These are phyloP conservation scores for Lentinula raphanica DNA, from an alignment of 768 basidiomycete genomes.

Conservation along the genomic window DNA sequence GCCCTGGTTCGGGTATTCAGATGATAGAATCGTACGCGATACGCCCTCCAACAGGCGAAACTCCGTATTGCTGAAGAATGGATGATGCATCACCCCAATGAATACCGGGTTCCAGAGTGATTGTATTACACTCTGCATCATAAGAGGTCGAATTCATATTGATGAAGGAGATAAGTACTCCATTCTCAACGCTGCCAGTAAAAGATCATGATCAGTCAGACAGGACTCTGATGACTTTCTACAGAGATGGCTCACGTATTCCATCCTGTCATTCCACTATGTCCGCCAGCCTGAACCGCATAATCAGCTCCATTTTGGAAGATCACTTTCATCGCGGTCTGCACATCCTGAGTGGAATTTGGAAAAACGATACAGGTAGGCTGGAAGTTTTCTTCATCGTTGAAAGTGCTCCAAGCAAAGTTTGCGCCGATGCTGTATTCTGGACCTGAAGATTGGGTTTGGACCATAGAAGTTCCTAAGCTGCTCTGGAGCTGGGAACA, in stretches of 20 bases:
- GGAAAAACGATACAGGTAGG: slow-evolving; percentile 20
- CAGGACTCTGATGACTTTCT: too few relatives aligned
- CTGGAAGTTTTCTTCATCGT: slow-evolving; percentile 4
- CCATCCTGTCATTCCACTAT: slow-evolving; percentile 19
- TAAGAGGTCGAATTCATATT: slow-evolving; percentile 8
- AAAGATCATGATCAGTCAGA: too few relatives aligned
- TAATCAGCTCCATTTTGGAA: slow-evolving; percentile 13
- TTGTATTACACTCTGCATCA: slow-evolving; percentile 1
- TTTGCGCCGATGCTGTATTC: not conserved
- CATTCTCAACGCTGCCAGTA: not conserved
- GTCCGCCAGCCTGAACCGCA: slow-evolving; percentile 19
- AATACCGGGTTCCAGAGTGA: slow-evolving; percentile 8
- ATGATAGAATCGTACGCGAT: not conserved
- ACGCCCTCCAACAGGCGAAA: slow-evolving; percentile 11
- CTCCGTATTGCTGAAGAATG: slow-evolving; percentile 2
- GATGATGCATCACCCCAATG: slow-evolving; percentile 5
- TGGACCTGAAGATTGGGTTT: not conserved
- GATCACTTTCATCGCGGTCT: slow-evolving; percentile 18
- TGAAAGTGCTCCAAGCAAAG: slow-evolving; percentile 16
- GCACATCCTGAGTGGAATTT: slow-evolving; percentile 10
- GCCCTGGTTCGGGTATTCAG: not conserved
- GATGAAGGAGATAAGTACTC: slow-evolving; percentile 8
- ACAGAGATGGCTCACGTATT: slow-evolving; percentile 3
- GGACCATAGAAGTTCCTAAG: not conserved
- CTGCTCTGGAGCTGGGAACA: not conserved